Evolutionary conservation across 2,329 filamentous ascomycete genomes (phyloP), one percentile per base, ranked within the genome.

Genomic region (Neocatenulostroma microsporum): DNA sequence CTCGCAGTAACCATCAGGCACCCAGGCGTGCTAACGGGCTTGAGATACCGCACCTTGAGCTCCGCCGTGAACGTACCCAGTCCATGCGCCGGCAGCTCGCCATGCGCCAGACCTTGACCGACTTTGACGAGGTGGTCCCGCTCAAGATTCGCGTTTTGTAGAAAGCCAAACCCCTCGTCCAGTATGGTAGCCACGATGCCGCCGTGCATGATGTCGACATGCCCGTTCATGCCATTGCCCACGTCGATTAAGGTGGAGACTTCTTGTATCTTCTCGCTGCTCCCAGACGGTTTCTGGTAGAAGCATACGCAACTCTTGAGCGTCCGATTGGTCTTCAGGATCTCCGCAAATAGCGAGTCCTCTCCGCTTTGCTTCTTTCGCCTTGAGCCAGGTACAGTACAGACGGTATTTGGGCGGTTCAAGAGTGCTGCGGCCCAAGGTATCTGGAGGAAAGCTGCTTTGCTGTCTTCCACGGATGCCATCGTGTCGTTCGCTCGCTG

Each of bases 171-270:
- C 5, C 62, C 57, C 51, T 81, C 76, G 49, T 81, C 76, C 14
- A 81, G 53, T n/a, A 80, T 51, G 0, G 70, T 67, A 8, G 68
- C 67, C 5, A 74, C 65, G 20, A 80, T 66, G 1, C 76, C 77
- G 14, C 77, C 76, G 51, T 81, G 77, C 8, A 65, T 59, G 5
- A 74, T 62, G 3, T 62, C 55, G 2, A 69, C 58, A 46, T 70
- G 70, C 2, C 76, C 76, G 44, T 74, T 73, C 37, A 80, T 46
- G 13, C 67, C 69, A 9, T 61, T 48, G 2, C 72, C 75, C 1
- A 80, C 19, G 13, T 61, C 56, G 33, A 66, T 47, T 6, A 70
- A 50, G 2, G 56, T 58, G 21, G 44, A 49, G n/a, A 66, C 50
- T 46, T 66, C 58, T 17, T 44, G 46, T 37, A 61, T 59, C 24